Percentiles rank a stretch among this genome's conserved stretches.
Conservation (phyloP, 2,329 filamentous ascomycete genomes). For the Eutypella sp. region DNA sequence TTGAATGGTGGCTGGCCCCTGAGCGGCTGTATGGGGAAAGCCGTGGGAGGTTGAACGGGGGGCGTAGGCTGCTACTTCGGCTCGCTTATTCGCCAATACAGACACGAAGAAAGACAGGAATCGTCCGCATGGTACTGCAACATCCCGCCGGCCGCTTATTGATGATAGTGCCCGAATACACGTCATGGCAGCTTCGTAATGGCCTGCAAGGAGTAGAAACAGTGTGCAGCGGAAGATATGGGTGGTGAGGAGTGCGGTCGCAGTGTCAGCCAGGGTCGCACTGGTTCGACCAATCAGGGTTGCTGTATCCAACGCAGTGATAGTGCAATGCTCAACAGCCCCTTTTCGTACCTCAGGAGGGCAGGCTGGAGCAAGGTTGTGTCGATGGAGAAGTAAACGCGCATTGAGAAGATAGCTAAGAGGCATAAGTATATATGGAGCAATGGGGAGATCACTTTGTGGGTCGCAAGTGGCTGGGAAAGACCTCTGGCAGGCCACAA, state of each 20-base stretch:
- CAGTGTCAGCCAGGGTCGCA: constrained; percentile 57
- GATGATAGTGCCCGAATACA: constrained; percentile 68
- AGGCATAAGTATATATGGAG: constrained; percentile 69
- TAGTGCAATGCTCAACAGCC: constrained; percentile 73
- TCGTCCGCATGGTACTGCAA: constrained; percentile 74
- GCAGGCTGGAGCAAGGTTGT: constrained; percentile 75
- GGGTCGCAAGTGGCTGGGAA: constrained; percentile 74
- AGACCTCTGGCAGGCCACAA: constrained; percentile 65
- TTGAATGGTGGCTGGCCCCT: constrained; percentile 23
- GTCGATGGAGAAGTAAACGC: constrained; percentile 80
- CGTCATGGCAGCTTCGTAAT: constrained; percentile 65
- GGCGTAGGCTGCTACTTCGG: constrained; percentile 36
- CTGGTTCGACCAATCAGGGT: constrained; percentile 65
- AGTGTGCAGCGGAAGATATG: constrained; percentile 87
- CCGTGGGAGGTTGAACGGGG: constrained; percentile 19
- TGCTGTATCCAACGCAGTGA: constrained; percentile 72
- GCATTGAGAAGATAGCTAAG: constrained; percentile 76
- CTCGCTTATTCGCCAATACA: constrained; percentile 52
- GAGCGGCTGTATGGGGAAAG: constrained; percentile 17
- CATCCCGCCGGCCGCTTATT: constrained; percentile 65
- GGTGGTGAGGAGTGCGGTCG: constrained; percentile 70
- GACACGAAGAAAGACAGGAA: constrained; percentile 78
- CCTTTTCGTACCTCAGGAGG: constrained; percentile 59
- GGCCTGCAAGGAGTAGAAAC: constrained; percentile 69
- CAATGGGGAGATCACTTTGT: constrained; percentile 60